Evolutionary conservation across 371 early-diverging fungal genomes (phyloP).

Genomic region (Fennellomyces sp.): DNA sequence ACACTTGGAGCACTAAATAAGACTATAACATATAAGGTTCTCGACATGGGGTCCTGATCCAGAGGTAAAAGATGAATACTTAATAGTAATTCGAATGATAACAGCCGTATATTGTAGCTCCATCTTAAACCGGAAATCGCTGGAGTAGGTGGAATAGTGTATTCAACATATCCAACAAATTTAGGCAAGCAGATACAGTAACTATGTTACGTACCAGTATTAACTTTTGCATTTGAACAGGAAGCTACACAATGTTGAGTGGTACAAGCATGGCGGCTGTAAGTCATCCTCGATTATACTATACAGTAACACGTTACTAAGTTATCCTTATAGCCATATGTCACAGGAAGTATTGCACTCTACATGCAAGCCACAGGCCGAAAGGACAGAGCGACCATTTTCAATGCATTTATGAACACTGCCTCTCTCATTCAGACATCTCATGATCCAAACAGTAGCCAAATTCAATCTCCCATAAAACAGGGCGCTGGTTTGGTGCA

Average conservation of each 20-base stretch:
- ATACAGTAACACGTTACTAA: not conserved
- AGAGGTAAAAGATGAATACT: constrained; percentile 15
- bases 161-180: constrained; percentile 18
- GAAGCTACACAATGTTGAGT: constrained; percentile 7
- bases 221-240: not conserved
- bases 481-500: constrained; percentile 25
- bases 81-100: no score
- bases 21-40: constrained; percentile 4
- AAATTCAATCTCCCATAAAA: constrained; percentile 9
- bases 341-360: constrained; percentile 15
- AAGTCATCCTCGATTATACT: not conserved
- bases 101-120: no score
- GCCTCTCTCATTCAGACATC: no score
- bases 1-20: no score
- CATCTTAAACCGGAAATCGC: constrained; percentile 25
- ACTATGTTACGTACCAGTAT: not conserved
- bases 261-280: constrained; percentile 28
- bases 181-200: constrained; percentile 6
- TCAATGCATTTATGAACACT: constrained; percentile 7
- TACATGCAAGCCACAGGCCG: constrained; percentile 20
- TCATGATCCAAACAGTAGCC: no score
- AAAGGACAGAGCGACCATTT: not conserved
- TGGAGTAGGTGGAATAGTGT: constrained; percentile 15
- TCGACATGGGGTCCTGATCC: constrained; percentile 26
- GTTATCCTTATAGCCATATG: constrained; percentile 11